These are phyloP conservation scores for Peronospora belbahrii DNA, from an alignment of 352 stramenopile genomes.

Conservation along the genomic window DNA sequence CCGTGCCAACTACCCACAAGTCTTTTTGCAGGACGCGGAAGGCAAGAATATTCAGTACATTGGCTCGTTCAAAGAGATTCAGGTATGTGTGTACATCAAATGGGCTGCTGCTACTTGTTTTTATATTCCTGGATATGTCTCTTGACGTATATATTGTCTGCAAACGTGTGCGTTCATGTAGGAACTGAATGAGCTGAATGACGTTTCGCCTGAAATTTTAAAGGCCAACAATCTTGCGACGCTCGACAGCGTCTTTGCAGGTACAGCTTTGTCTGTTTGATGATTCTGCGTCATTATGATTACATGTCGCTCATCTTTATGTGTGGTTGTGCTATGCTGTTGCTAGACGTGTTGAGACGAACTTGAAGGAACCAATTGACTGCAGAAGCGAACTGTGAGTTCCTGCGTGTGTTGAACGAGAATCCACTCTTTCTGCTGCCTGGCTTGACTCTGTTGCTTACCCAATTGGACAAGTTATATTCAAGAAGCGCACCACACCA, in stretches of 20 bases:
- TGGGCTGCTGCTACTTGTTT: background rate
- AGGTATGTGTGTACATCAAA: slow-evolving; percentile 43
- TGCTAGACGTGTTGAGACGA: slow-evolving; percentile 29
- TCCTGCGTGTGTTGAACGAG: background rate
- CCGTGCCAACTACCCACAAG: slow-evolving; percentile 80
- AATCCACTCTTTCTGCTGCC: background rate
- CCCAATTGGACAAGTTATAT: slow-evolving; percentile 23
- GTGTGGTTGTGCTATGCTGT: slow-evolving; percentile 14
- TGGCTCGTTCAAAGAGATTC: slow-evolving; percentile 74
- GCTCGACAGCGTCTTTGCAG: slow-evolving; percentile 61
- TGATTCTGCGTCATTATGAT: background rate
- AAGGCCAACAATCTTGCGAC: slow-evolving; percentile 73
- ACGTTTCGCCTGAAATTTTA: slow-evolving; percentile 66
- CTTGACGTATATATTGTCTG: slow-evolving; percentile 2
- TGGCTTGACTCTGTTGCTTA: slow-evolving; percentile 6
- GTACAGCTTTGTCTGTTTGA: slow-evolving; percentile 19
- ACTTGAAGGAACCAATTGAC: slow-evolving; percentile 11
- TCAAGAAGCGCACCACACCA: slow-evolving; percentile 11
- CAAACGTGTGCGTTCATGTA: slow-evolving; percentile 15
- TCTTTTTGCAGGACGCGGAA: slow-evolving; percentile 64
- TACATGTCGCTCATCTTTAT: slow-evolving; percentile 13
- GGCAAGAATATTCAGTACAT: slow-evolving; percentile 49
- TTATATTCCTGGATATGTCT: slow-evolving; percentile 1
- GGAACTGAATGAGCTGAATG: slow-evolving; percentile 79
- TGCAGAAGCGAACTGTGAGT: slow-evolving; percentile 8